Percentiles rank a stretch among this genome's conserved stretches.
These are phyloP conservation scores for Epicoccum sorghinum DNA, from an alignment of 2,329 filamentous ascomycete genomes.

Conservation along the genomic window DNA sequence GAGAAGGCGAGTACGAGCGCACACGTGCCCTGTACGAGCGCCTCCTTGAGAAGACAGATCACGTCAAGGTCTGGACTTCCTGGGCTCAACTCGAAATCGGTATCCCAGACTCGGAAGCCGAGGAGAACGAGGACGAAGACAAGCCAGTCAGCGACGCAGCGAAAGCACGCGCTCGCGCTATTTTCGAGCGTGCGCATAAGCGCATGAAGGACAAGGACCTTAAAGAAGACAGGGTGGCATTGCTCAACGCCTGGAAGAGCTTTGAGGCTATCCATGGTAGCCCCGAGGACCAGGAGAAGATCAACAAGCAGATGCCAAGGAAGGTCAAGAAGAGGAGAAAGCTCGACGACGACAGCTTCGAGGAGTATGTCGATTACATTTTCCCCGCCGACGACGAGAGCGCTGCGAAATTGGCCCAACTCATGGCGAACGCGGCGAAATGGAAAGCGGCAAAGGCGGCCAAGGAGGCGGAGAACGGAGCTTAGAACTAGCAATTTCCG, in stretches of 20 bases:
- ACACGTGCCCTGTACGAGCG: conserved; percentile 86
- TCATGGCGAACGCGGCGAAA: conserved; percentile 82
- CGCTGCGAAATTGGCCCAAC: conserved; percentile 79
- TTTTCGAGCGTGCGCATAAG: conserved; percentile 86
- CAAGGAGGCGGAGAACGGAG: conserved; percentile 16
- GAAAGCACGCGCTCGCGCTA: conserved; percentile 77
- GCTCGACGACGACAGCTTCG: conserved; percentile 89
- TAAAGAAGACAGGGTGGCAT: conserved; percentile 88
- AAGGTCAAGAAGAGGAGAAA: conserved; percentile 90
- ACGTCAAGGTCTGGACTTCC: conserved; percentile 99
- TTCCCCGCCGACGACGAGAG: conserved; percentile 95
- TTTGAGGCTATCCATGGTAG: conserved; percentile 89
- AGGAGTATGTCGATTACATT: conserved; percentile 96
- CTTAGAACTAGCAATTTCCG: background rate
- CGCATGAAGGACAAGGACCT: conserved; percentile 87
- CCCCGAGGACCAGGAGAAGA: conserved; percentile 74
- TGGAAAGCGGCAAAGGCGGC: conserved; percentile 72
- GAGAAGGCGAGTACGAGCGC: conserved; percentile 87
- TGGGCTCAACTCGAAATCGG: conserved; percentile 99
- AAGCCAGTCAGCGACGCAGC: conserved; percentile 77
- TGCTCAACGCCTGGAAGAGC: conserved; percentile 89
- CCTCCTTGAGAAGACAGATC: conserved; percentile 90
- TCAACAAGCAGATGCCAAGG: conserved; percentile 92
- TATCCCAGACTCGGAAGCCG: conserved; percentile 73
- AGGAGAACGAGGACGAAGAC: conserved; percentile 53